Evolutionary conservation across 306 rosid species (phyloP).

Genomic region (Vigna unguiculata): DNA sequence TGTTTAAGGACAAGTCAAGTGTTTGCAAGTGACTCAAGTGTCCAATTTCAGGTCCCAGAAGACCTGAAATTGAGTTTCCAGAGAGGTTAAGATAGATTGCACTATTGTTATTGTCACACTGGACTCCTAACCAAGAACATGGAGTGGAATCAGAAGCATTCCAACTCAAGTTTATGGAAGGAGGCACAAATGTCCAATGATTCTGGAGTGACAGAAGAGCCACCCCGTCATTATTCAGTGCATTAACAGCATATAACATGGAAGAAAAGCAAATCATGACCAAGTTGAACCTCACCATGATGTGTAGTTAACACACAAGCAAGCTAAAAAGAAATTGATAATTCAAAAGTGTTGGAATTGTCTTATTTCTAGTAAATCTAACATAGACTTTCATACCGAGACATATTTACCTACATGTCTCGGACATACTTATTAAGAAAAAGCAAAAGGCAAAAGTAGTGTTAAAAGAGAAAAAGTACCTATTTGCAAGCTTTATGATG

Average conservation of each 20-base stretch:
- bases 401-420: too few relatives aligned
- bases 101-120: conserved; percentile 50
- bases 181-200: conserved; percentile 55
- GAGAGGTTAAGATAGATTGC: conserved; percentile 60
- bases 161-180: conserved; percentile 60
- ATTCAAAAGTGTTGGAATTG: not conserved
- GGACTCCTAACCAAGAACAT: conserved; percentile 73
- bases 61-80: conserved; percentile 55
- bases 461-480: not conserved
- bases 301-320: not conserved
- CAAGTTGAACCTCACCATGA: conserved; percentile 12
- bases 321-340: not conserved
- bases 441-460: too few relatives aligned
- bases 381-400: too few relatives aligned
- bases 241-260: conserved; percentile 23
- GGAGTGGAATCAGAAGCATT: conserved; percentile 65
- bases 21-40: conserved; percentile 52
- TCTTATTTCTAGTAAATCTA: too few relatives aligned
- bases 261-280: conserved; percentile 43
- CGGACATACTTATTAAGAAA: too few relatives aligned
- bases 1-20: conserved; percentile 49
- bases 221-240: conserved; percentile 63
- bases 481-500: not conserved
- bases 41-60: conserved; percentile 63
- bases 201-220: conserved; percentile 55